Evolutionary conservation across 2,329 filamentous ascomycete species (phyloP).

Genomic region (Calonectria fujianensis): DNA sequence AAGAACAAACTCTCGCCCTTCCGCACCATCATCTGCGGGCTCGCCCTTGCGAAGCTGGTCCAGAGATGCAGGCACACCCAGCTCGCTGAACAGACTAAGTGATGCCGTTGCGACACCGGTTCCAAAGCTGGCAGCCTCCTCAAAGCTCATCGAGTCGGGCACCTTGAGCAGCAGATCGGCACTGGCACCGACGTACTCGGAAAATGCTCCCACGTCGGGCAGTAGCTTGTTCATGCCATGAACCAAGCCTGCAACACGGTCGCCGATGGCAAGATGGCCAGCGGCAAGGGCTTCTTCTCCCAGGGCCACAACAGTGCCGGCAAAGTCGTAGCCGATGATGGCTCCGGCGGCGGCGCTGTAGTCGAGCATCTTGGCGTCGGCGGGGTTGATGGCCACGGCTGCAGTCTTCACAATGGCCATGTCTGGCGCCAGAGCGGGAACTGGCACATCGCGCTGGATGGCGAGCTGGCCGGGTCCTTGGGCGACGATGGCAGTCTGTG

Average conservation of each 20-base stretch:
- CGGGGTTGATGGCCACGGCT: constrained; percentile 61
- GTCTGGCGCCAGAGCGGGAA: background rate
- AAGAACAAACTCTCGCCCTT: background rate
- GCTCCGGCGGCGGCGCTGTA: constrained; percentile 52
- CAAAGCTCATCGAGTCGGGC: background rate
- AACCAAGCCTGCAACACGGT: background rate
- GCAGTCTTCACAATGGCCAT: background rate
- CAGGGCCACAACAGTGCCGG: constrained; percentile 48
- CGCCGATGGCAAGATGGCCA: background rate
- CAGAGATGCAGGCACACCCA: background rate
- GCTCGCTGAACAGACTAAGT: background rate
- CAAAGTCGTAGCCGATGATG: constrained; percentile 59
- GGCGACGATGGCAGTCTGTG: background rate
- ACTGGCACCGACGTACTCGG: background rate
- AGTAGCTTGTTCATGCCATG: background rate
- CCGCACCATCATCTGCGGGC: background rate
- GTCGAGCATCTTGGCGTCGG: constrained; percentile 59
- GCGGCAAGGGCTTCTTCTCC: background rate
- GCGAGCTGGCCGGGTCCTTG: background rate
- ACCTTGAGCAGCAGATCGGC: background rate
- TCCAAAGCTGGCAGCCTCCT: background rate
- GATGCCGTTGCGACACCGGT: background rate
- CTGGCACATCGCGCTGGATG: background rate
- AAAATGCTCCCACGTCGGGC: background rate
- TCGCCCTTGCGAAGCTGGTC: background rate